These are phyloP conservation scores for Colletotrichum tabaci DNA, from an alignment of 2,329 filamentous ascomycete species.

Conservation along the genomic window DNA sequence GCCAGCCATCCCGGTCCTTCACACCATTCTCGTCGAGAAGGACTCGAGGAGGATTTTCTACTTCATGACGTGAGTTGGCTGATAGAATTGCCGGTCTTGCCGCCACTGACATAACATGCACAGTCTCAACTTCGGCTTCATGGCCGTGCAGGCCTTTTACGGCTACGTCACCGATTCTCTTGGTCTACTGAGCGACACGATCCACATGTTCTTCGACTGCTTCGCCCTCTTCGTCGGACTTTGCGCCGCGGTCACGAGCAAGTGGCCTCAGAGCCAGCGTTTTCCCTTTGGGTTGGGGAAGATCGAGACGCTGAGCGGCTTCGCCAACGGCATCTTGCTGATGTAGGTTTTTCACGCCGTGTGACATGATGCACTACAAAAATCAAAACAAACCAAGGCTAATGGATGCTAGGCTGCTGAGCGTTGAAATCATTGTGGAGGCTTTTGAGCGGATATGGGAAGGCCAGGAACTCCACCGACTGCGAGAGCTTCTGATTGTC, in stretches of 20 bases:
- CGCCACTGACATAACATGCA: slow-evolving; percentile 29
- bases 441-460: slow-evolving; percentile 90
- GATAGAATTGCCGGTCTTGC: slow-evolving; percentile 1
- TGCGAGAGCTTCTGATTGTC: slow-evolving; percentile 90
- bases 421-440: slow-evolving; percentile 95
- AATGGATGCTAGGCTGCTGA: slow-evolving; percentile 77
- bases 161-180: slow-evolving; percentile 94
- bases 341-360: slow-evolving; percentile 70
- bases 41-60: slow-evolving; percentile 97
- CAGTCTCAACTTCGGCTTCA: slow-evolving; percentile 94
- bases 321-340: slow-evolving; percentile 95
- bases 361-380: no score
- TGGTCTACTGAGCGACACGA: slow-evolving; percentile 95
- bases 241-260: slow-evolving; percentile 93
- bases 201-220: slow-evolving; percentile 99
- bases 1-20: slow-evolving; percentile 81
- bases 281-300: slow-evolving; percentile 98
- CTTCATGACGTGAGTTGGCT: slow-evolving; percentile 83
- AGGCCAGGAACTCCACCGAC: slow-evolving; percentile 84
- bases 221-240: slow-evolving; percentile 91
- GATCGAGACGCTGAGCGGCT: slow-evolving; percentile 95
- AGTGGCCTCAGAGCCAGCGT: slow-evolving; percentile 90
- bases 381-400: background rate
- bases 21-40: slow-evolving; percentile 89
- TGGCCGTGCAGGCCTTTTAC: slow-evolving; percentile 95